Conservation (phyloP, 257 asterid species). For the Primulina eburnea region DNA sequence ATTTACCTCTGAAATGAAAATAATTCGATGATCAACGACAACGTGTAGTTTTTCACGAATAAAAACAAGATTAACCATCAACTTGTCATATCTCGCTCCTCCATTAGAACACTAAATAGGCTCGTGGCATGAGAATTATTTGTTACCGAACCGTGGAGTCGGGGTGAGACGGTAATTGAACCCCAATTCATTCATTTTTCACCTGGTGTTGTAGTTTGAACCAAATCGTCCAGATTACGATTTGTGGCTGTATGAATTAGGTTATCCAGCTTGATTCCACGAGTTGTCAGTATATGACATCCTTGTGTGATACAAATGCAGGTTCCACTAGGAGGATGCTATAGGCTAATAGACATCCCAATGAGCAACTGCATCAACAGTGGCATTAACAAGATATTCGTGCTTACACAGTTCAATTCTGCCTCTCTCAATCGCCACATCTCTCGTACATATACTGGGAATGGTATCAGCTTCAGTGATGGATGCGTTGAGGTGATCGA, state of each 20-base stretch:
- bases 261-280: background rate
- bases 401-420: conserved; percentile 90
- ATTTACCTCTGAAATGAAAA: background rate
- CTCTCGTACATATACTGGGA: conserved; percentile 84
- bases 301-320: conserved; percentile 28
- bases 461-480: conserved; percentile 84
- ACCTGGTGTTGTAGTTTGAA: background rate
- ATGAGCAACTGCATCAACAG: conserved; percentile 99
- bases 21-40: too few species aligned
- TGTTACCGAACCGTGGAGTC: too few species aligned
- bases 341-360: conserved; percentile 83
- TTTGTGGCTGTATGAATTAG: background rate
- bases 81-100: background rate
- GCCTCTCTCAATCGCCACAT: conserved; percentile 95
- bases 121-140: background rate
- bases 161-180: background rate
- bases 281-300: conserved; percentile 13
- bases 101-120: background rate
- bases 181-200: background rate
- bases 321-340: conserved; percentile 98
- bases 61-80: background rate
- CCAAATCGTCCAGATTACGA: background rate
- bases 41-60: too few species aligned
- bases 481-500: conserved; percentile 80
- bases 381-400: conserved; percentile 87